Conservation (phyloP, 352 stramenopile species). For the Thraustotheca clavata region DNA sequence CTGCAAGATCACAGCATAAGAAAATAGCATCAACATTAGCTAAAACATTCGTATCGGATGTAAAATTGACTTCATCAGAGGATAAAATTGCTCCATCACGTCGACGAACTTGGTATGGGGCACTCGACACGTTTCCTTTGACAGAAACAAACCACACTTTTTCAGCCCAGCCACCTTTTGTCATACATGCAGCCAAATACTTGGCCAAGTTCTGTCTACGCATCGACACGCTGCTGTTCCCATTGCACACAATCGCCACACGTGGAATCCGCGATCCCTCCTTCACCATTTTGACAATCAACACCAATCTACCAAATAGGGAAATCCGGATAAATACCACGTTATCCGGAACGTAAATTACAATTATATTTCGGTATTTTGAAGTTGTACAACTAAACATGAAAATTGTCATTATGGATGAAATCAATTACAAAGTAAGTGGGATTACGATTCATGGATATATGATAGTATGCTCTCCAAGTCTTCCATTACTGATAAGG, state of each 20-base stretch:
- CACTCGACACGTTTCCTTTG: background rate
- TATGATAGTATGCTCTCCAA: too few species aligned
- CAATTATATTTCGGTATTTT: too few species aligned
- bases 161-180: constrained; percentile 13
- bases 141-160: constrained; percentile 11
- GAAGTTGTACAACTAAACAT: too few species aligned
- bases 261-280: background rate
- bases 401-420: too few species aligned
- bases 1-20: constrained; percentile 8
- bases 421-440: too few species aligned
- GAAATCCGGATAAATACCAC: too few species aligned
- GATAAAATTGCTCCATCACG: background rate
- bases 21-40: background rate
- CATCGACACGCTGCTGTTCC: background rate
- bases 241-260: constrained; percentile 10
- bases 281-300: background rate
- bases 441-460: too few species aligned
- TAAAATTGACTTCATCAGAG: background rate
- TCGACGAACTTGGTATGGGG: constrained; percentile 6
- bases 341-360: too few species aligned
- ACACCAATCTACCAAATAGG: too few species aligned
- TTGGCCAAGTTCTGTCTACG: constrained; percentile 6
- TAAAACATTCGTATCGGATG: background rate
- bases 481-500: too few species aligned
- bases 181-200: constrained; percentile 14